Base-by-base conservation (phyloP, 768 basidiomycete genomes). In the Cubamyces lactineus region DNA sequence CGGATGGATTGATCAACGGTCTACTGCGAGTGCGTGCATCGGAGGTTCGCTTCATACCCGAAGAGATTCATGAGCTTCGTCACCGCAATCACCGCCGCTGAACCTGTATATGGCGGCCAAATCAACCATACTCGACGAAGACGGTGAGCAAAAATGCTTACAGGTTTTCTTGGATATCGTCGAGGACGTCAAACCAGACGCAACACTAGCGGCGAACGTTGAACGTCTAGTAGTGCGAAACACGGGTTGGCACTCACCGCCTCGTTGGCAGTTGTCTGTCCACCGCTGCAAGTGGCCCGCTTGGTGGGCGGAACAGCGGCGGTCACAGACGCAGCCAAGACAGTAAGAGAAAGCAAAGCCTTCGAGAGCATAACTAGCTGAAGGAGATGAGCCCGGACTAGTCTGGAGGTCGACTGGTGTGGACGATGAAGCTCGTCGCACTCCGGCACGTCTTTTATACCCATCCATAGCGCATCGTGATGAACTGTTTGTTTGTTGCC, bases 101-200 rank as follows among this genome's bases (percentile, higher is more conserved):
- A 64, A 64, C 16, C 62, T 63, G 42, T 1, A 34, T 12, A n/a
- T 13, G 43, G 16, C 15, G 21, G 11, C 11, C 24, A 8, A 39
- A 42, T 15, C 26, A 3, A 9, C 19, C 2, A 23, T 57, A 19
- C 28, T 24, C 8, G 7, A 6, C 23, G 8, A 19, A 4, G 11
- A 21, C 8, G 12, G 16, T 15, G 12, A 6, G 9, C 16, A 15
- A 2, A 6, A 11, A 26, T 8, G n/a, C 63, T 19, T 46, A 60
- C 63, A 64, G 58, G 58, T 60, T 60, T 19, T 30, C 38, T 21
- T 64, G 63, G 23, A 64, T 64, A 42, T 64, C 63, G 30, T 64
- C 63, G 34, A 64, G 53, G 48, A 64, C 63, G 50, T 64, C 58
- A 34, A 64, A 64, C 63, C 63, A 64, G n/a, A 59, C 59, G 24